Base-by-base conservation (phyloP, 202 grass and related monocot species). In the Alloteropsis angusta region DNA sequence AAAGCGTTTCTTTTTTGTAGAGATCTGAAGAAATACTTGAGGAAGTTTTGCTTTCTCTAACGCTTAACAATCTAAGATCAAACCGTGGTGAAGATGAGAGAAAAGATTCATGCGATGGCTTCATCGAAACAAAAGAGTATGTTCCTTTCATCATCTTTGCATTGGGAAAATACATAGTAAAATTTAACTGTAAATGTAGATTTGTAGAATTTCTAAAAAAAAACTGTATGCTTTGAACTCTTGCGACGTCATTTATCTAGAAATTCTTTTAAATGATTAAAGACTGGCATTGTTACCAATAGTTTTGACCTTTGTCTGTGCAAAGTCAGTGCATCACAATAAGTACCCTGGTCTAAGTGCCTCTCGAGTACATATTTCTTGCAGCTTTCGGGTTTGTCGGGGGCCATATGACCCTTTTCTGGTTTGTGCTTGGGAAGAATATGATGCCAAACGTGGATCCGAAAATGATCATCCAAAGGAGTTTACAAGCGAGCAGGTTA, bases 401-500 rank as follows among this genome's bases (percentile, higher is more conserved):
- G 95, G 95, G 53, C 62, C 78, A 39, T 97, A 97, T 82, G 95
- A 90, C 64, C 56, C 69, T 59, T 82, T 42, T 68, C 72, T 97
- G 65, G 60, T 97, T 65, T 83, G 56, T 49, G 95, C 95, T 63
- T 97, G 95, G 95, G 95, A 97, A 88, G 78, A 87, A 43, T 97
- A 86, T 88, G 95, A 97, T 81, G 49, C 74, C 6, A 60, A 83
- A 74, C 28, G 89, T 70, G 49, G 45, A 81, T 97, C 95, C 37
- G 95, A 92, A 77, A 97, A 97, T 84, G 95, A 97, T 78, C 91
- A 97, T 80, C 95, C 95, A 48, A 90, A 87, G 37, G 91, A 89
- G 26, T 90, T 97, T 78, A 65, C 71, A 73, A 57, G 79, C 52
- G 80, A 80, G 52, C 93, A 90, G 74, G 92, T 91, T 91, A 64